A percentile compares a stretch with the other conserved stretches of the same genome.
phyloP scores from a whole-genome alignment of 2,329 filamentous ascomycete species.

The Cladosporium sp. region DNA sequence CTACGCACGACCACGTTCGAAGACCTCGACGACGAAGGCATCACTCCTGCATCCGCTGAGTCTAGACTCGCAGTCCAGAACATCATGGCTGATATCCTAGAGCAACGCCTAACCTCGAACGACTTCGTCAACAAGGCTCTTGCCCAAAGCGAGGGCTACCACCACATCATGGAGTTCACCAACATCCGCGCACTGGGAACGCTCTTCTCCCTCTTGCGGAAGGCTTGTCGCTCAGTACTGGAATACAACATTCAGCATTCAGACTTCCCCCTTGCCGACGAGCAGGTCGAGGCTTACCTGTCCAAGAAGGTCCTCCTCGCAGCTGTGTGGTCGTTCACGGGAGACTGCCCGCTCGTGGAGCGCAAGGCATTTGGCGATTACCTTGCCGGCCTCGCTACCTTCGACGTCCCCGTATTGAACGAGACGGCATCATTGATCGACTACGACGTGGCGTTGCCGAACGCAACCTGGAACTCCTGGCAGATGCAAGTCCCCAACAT shows the following conservation, averaged over 20 bases:
- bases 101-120: conserved; percentile 70
- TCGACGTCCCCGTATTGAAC: conserved; percentile 78
- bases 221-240: conserved; percentile 83
- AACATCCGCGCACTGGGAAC: conserved; percentile 86
- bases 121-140: conserved; percentile 77
- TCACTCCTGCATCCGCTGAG: conserved; percentile 56
- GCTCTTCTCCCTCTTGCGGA: conserved; percentile 92
- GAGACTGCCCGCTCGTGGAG: conserved; percentile 84
- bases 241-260: conserved; percentile 95
- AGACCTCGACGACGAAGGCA: conserved; percentile 89
- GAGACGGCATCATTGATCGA: conserved; percentile 81
- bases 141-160: conserved; percentile 69
- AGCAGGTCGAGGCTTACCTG: conserved; percentile 84
- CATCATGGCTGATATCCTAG: conserved; percentile 74
- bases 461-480: conserved; percentile 88
- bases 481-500: conserved; percentile 90
- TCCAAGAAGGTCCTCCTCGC: conserved; percentile 93
- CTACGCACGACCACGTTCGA: conserved; percentile 83
- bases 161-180: conserved; percentile 99
- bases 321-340: conserved; percentile 91
- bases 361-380: conserved; percentile 87
- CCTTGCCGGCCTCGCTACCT: conserved; percentile 74
- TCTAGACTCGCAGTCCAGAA: conserved; percentile 69
- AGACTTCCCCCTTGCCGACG: conserved; percentile 87
- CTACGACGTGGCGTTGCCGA: conserved; percentile 84